A percentile compares a stretch with the other conserved stretches of the same genome.
phyloP scores from a whole-genome alignment of 306 rosid species.

The Lathyrus sativus region DNA sequence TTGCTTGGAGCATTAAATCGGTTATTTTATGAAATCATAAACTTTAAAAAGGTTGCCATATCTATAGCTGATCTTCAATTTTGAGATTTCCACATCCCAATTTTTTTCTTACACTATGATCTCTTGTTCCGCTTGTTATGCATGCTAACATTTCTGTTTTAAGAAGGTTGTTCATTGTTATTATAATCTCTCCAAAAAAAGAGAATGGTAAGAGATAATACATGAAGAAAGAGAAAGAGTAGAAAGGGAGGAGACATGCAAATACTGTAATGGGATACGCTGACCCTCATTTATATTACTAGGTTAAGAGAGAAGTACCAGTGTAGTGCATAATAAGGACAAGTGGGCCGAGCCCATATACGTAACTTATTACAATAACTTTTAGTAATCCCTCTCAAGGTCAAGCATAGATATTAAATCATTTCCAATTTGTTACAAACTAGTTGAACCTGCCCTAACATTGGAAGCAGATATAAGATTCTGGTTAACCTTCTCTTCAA shows the following conservation, averaged over 20 bases:
- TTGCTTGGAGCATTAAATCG: background rate
- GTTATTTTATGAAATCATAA: background rate
- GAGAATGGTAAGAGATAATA: background rate
- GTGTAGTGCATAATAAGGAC: too few relatives aligned
- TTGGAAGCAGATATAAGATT: background rate
- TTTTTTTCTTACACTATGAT: conserved; percentile 5
- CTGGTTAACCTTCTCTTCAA: background rate
- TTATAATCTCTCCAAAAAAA: background rate
- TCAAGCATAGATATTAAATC: too few relatives aligned
- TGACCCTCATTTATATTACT: background rate
- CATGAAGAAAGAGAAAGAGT: background rate
- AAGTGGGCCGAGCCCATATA: too few relatives aligned
- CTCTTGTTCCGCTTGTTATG: background rate
- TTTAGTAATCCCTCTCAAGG: too few relatives aligned
- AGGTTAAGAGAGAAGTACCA: background rate
- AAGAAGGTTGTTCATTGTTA: background rate
- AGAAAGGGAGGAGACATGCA: background rate
- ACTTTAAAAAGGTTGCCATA: background rate
- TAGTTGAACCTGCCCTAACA: too few relatives aligned
- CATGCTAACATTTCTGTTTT: background rate
- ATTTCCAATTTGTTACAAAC: too few relatives aligned
- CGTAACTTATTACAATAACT: too few relatives aligned
- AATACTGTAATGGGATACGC: background rate
- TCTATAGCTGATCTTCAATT: background rate
- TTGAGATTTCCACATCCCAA: background rate